Base-by-base conservation (phyloP, 1,284 basidiomycete genomes). In the Takashimella tepidaria region DNA sequence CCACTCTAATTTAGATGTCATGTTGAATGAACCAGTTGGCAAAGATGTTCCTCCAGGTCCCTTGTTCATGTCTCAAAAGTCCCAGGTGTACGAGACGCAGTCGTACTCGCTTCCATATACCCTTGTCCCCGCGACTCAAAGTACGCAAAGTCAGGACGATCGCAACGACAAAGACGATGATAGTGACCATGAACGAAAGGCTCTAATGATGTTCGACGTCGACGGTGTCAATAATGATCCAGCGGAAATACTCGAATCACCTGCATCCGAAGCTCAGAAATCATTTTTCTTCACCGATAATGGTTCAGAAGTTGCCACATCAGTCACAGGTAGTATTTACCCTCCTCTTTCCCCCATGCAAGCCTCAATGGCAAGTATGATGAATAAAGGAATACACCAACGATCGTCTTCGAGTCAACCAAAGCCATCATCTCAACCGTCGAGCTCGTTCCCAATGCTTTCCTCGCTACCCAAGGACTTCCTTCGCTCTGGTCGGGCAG, bases 401-500 rank as follows among this genome's bases (percentile, higher is more conserved):
- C 31, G 31, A 37, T 37, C 31, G 16, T 37, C 31, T 8, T n/a
- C n/a, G n/a, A 37, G 31, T 16, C 31, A 37, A 16, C 31, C n/a
- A n/a, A n/a, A 37, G 31, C 16, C 31, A 37, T 37, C 31, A 37
- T 37, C 31, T 8, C 31, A 37, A 37, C 31, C 31, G 16, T 37
- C 31, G 31, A 37, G 31, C n/a, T 49, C 47, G n/a, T 59, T 59
- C 49, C 60, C 60, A 1, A 54, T 55, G 1, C 47, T 61, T 1
- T 41, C 46, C 19, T 40, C 31, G 5, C 44, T 61, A 3, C 54
- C 53, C 10, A 56, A 56, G 40, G 57, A 61, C 2, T 22, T 46
- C 1, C 47, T 61, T 12, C 48, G 60, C 4, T 44, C 51, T 27
- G 49, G 54, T 31, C 23, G 27, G n/a, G 20, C 27, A 10, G 40